phyloP scores from a whole-genome alignment of 75 land plant species.

The Selaginella moellendorffii region DNA sequence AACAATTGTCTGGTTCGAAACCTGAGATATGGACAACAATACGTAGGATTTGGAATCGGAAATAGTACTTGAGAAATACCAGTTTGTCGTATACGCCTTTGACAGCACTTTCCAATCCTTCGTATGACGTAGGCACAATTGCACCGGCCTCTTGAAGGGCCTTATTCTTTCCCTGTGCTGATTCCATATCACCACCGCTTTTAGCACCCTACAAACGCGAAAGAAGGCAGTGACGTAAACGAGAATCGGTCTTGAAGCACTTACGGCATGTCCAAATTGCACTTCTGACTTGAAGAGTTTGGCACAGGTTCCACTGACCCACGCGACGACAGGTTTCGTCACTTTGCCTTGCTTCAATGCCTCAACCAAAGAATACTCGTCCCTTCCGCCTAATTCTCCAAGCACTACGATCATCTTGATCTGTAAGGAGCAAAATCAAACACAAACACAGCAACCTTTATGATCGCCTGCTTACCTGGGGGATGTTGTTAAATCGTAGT shows the following conservation, averaged over 20 bases:
- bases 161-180: conserved; percentile 93
- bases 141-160: conserved; percentile 84
- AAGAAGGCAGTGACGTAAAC: too few relatives aligned
- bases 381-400: conserved; percentile 90
- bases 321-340: conserved; percentile 91
- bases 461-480: conserved; percentile 61
- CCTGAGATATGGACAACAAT: conserved; percentile 32
- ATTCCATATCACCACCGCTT: conserved; percentile 97
- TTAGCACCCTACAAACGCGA: too few relatives aligned
- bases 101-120: conserved; percentile 63
- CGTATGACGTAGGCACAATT: conserved; percentile 83
- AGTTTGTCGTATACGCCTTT: conserved; percentile 59
- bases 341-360: conserved; percentile 83
- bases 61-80: too few relatives aligned
- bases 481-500: conserved; percentile 86
- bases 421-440: conserved; percentile 19
- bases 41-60: too few relatives aligned
- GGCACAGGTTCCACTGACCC: conserved; percentile 99
- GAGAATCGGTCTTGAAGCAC: too few relatives aligned
- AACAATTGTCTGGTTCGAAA: conserved; percentile 48
- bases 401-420: conserved; percentile 93
- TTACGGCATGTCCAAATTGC: conserved; percentile 97
- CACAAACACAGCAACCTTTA: not conserved
- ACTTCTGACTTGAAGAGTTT: conserved; percentile 97
- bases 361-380: conserved; percentile 93